These are phyloP conservation scores for Cladosporium sp. DNA, from an alignment of 2,329 filamentous ascomycete species.

Conservation along the genomic window DNA sequence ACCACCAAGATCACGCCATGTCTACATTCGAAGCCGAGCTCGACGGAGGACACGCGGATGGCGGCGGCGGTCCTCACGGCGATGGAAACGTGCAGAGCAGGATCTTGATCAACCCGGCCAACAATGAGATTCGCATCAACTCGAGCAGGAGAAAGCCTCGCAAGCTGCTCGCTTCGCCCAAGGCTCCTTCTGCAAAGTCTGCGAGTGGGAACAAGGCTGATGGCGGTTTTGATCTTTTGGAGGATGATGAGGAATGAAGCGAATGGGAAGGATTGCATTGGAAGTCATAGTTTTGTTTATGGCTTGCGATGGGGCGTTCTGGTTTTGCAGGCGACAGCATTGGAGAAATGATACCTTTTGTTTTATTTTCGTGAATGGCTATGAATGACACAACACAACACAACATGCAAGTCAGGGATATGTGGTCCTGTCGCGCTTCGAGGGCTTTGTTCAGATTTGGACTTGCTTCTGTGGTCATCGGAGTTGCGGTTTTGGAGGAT, in stretches of 20 bases:
- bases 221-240: conserved; percentile 1
- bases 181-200: neutral
- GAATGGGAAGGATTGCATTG: neutral
- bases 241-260: conserved; percentile 3
- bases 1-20: neutral
- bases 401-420: neutral
- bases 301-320: neutral
- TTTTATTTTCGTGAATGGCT: neutral
- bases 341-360: neutral
- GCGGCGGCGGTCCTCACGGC: neutral
- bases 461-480: neutral
- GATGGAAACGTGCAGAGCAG: conserved; percentile 8
- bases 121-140: conserved; percentile 7
- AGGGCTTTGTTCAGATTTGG: too few relatives aligned
- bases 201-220: neutral
- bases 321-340: neutral
- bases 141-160: conserved; percentile 5
- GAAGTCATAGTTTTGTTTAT: too few relatives aligned
- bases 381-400: neutral
- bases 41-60: neutral
- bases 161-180: neutral
- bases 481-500: neutral
- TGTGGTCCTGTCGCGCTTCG: neutral
- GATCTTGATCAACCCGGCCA: conserved; percentile 10
- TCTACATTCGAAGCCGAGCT: neutral